Percentiles rank a stretch among this genome's conserved stretches.
phyloP scores from a whole-genome alignment of 1,284 basidiomycete genomes.

The Sphaerobolus stellatus region DNA sequence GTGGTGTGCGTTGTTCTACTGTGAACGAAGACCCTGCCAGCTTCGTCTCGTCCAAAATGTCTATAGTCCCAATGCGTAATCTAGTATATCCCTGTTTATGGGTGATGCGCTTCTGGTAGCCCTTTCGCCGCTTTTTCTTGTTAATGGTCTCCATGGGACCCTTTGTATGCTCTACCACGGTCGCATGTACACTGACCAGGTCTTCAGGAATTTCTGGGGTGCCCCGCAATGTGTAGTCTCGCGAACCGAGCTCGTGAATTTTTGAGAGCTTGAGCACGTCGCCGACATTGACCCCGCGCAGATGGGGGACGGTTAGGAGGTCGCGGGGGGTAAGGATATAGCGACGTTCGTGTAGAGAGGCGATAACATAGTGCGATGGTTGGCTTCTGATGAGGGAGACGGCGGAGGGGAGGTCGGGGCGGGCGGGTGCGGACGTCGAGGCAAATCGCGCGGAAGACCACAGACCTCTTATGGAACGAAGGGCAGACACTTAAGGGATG shows the following conservation, averaged over 20 bases:
- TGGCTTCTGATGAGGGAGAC: slow-evolving; percentile 73
- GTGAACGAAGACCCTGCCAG: too few species aligned
- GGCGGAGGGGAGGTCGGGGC: slow-evolving; percentile 44
- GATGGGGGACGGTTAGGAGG: slow-evolving; percentile 86
- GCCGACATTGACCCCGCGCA: slow-evolving; percentile 80
- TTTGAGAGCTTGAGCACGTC: slow-evolving; percentile 82
- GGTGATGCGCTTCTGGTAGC: slow-evolving; percentile 79
- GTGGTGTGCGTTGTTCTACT: neutral
- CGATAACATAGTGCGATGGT: slow-evolving; percentile 86
- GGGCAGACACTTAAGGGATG: slow-evolving; percentile 41
- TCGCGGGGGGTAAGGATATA: slow-evolving; percentile 90
- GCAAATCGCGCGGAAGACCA: neutral
- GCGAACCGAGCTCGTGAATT: slow-evolving; percentile 91
- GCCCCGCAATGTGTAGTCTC: slow-evolving; percentile 89
- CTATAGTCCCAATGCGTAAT: slow-evolving; percentile 76
- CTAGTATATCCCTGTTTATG: slow-evolving; percentile 95
- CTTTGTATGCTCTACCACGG: slow-evolving; percentile 96
- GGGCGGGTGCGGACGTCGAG: slow-evolving; percentile 16
- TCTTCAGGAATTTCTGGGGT: slow-evolving; percentile 59
- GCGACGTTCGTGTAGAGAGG: slow-evolving; percentile 83
- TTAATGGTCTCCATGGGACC: slow-evolving; percentile 86
- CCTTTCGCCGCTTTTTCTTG: slow-evolving; percentile 98
- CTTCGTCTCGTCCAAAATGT: slow-evolving; percentile 33
- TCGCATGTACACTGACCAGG: slow-evolving; percentile 76
- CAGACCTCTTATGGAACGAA: slow-evolving; percentile 26